phyloP scores from a whole-genome alignment of 192 early-diverging fungal genomes.

The Chytriomyces sp. region DNA sequence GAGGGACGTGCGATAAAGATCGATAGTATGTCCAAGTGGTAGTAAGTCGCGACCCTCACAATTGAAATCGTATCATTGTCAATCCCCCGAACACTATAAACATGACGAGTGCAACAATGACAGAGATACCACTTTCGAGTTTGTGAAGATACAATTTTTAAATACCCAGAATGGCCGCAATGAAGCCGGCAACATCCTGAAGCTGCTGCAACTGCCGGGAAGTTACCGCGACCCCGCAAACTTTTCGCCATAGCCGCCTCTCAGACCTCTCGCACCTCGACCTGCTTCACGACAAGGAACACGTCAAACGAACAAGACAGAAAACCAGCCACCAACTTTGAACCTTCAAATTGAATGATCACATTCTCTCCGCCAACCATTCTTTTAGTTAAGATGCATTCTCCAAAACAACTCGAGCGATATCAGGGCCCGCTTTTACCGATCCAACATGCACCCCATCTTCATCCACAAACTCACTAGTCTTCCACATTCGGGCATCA shows the following conservation, averaged over 20 bases:
- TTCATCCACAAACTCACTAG: slow-evolving; percentile 4
- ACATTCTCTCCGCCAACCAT: no score
- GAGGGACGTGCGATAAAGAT: slow-evolving; percentile 46
- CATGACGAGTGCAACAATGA: no score
- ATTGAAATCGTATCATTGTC: no score
- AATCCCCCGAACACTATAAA: no score
- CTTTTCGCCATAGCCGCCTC: not conserved
- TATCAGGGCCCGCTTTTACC: slow-evolving; percentile 5
- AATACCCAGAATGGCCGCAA: slow-evolving; percentile 49
- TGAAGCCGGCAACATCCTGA: slow-evolving; percentile 47
- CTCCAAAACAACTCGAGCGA: not conserved
- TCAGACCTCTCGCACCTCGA: no score
- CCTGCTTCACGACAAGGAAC: slow-evolving; percentile 30
- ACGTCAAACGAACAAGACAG: slow-evolving; percentile 68
- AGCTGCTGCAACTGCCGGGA: not conserved
- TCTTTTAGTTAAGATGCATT: no score
- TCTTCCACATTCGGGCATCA: not conserved
- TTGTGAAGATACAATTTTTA: slow-evolving; percentile 50
- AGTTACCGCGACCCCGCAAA: not conserved
- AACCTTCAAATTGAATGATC: slow-evolving; percentile 59
- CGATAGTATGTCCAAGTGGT: slow-evolving; percentile 39
- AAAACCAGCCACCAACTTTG: slow-evolving; percentile 70
- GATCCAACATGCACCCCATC: not conserved
- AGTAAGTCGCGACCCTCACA: no score
- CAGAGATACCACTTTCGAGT: not conserved